phyloP scores from a whole-genome alignment of 2,329 filamentous ascomycete species.

The Celoporthe dispersa region DNA sequence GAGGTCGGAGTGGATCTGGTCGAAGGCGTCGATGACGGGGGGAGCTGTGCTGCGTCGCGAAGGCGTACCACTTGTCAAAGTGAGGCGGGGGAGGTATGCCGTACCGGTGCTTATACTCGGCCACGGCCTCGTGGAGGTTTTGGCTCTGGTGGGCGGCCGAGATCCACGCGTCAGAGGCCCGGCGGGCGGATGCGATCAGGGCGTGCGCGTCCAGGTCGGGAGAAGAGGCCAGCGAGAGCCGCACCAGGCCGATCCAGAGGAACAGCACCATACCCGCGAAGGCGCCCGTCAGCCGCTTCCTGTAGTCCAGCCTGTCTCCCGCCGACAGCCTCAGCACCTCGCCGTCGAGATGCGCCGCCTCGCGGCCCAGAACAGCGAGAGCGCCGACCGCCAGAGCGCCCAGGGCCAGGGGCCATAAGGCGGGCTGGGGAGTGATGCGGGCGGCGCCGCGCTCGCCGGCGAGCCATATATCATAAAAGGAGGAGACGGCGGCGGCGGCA shows the following conservation, averaged over 20 bases:
- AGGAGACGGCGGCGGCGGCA: neutral
- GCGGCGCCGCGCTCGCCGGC: neutral
- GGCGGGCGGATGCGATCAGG: neutral
- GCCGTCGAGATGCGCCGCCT: slow-evolving; percentile 6
- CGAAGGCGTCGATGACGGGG: slow-evolving; percentile 72
- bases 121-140: slow-evolving; percentile 63
- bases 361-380: neutral
- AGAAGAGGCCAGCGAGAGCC: neutral
- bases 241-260: neutral
- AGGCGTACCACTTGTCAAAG: slow-evolving; percentile 74
- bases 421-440: neutral
- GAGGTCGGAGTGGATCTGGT: slow-evolving; percentile 68
- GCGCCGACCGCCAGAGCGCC: neutral
- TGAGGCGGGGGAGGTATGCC: slow-evolving; percentile 69
- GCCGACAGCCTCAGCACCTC: slow-evolving; percentile 1
- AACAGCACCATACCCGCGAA: neutral
- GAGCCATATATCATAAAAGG: neutral
- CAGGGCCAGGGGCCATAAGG: neutral
- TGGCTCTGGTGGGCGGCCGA: slow-evolving; percentile 38
- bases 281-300: neutral
- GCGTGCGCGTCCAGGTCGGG: neutral
- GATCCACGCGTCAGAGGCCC: neutral
- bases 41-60: slow-evolving; percentile 63
- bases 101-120: slow-evolving; percentile 68
- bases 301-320: neutral